These are phyloP conservation scores for Ceratocystiopsis brevicomis DNA, from an alignment of 2,329 filamentous ascomycete genomes.

Conservation along the genomic window DNA sequence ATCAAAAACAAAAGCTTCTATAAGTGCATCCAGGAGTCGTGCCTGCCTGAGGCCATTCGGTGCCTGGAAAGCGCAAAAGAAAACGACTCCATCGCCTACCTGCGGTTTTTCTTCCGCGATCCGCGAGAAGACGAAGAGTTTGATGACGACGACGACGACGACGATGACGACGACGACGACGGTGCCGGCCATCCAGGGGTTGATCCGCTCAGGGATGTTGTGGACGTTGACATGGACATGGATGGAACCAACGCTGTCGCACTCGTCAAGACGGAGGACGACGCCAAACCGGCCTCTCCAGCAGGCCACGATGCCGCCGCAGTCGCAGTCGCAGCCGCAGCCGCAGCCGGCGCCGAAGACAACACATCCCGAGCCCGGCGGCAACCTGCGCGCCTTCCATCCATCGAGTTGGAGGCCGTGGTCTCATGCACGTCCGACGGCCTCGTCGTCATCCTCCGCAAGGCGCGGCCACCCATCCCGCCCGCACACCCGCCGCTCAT, in stretches of 20 bases:
- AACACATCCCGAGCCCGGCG: neutral
- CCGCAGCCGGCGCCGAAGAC: too few species aligned
- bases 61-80: slow-evolving; percentile 73
- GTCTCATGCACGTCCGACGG: slow-evolving; percentile 82
- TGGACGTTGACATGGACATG: slow-evolving; percentile 18
- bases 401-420: slow-evolving; percentile 69
- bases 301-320: neutral
- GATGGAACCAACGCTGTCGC: slow-evolving; percentile 16
- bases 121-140: slow-evolving; percentile 41
- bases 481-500: slow-evolving; percentile 29
- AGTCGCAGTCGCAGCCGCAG: too few species aligned
- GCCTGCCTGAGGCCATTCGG: slow-evolving; percentile 54
- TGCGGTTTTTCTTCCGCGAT: slow-evolving; percentile 70
- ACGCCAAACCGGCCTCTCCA: neutral
- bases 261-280: slow-evolving; percentile 10
- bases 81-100: slow-evolving; percentile 78
- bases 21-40: slow-evolving; percentile 65
- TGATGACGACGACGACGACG: slow-evolving; percentile 15
- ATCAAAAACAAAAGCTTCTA: slow-evolving; percentile 69
- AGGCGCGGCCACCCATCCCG: slow-evolving; percentile 52
- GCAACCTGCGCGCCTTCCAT: slow-evolving; percentile 17
- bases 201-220: slow-evolving; percentile 27
- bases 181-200: slow-evolving; percentile 8
- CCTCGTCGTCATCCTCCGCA: slow-evolving; percentile 61
- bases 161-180: slow-evolving; percentile 22